Percentiles rank a stretch among this genome's conserved stretches.
These are phyloP conservation scores for Phlebiopsis gigantea DNA, from an alignment of 768 basidiomycete species.

Conservation along the genomic window DNA sequence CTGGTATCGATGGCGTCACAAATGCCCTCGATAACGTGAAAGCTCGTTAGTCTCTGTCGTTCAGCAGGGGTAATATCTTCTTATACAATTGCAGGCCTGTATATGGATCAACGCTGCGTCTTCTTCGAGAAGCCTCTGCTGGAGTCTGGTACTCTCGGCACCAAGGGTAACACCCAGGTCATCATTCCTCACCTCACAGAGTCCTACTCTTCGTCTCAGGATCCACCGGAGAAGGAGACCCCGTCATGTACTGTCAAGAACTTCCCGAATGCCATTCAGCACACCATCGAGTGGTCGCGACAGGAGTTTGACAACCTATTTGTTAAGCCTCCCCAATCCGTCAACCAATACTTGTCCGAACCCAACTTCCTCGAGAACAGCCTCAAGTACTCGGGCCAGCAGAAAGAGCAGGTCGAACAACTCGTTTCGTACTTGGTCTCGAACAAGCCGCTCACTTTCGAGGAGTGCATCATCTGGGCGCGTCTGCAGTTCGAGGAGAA, in stretches of 20 bases:
- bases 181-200: slow-evolving; percentile 92
- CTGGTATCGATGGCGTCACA: slow-evolving; percentile 84
- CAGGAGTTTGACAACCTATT: slow-evolving; percentile 90
- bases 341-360: slow-evolving; percentile 95
- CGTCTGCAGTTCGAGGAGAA: slow-evolving; percentile 91
- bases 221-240: slow-evolving; percentile 96
- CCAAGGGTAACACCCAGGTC: slow-evolving; percentile 96
- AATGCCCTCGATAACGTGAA: slow-evolving; percentile 97
- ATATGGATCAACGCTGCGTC: slow-evolving; percentile 98
- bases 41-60: slow-evolving; percentile 59
- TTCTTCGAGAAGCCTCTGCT: slow-evolving; percentile 94
- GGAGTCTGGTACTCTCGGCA: slow-evolving; percentile 96
- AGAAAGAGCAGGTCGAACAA: slow-evolving; percentile 83
- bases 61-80: slow-evolving; percentile 1
- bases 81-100: slow-evolving; percentile 53
- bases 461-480: slow-evolving; percentile 98
- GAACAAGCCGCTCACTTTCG: slow-evolving; percentile 90
- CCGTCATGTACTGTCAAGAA: slow-evolving; percentile 98
- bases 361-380: slow-evolving; percentile 91
- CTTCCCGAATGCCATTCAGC: slow-evolving; percentile 96
- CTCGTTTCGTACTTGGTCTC: slow-evolving; percentile 87
- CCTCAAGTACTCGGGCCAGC: slow-evolving; percentile 88
- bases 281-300: slow-evolving; percentile 98
- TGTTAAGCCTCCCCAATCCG: slow-evolving; percentile 89
- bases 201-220: slow-evolving; percentile 96